Evolutionary conservation across 306 rosid genomes (phyloP), one percentile per base, ranked within the genome.

Genomic region (Amphicarpaea edgeworthii): DNA sequence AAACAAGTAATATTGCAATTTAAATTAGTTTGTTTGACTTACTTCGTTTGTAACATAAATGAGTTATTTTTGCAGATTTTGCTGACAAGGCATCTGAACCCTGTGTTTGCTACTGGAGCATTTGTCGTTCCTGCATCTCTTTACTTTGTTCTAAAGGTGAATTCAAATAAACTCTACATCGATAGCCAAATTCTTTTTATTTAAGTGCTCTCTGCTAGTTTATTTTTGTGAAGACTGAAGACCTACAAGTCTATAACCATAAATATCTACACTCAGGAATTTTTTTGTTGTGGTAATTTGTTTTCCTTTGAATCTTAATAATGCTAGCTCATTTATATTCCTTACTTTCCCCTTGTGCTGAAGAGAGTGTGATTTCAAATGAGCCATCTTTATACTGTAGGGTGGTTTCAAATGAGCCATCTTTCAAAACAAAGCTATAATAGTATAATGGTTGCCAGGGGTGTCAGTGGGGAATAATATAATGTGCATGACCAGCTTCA

Each of bases 61-160:
- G 76, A 57, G 57, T 81, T 15, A 76, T 73, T 46, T 77, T 65
- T 90, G 92, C 93, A 96, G 99, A 79, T 92, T 84, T 81, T 92
- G 82, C 88, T 95, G 64, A 83, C 89, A 24, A 78, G 90, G 82
- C 75, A 82, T 86, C 83, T 92, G 80, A 81, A 81, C 74, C 97
- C 92, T 2, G 71, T 82, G 70, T 87, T 90, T 84, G 97, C 98
- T 34, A 86, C 96, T 70, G 99, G 97, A 83, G 99, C 97, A 77
- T 86, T 96, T 68, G 20, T 90, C 47, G 70, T 96, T 82, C 99
- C 99, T 20, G 73, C 96, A 80, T 96, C 99, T 10, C 20, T 85
- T 47, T 92, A 96, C 97, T 89, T 96, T 82, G 38, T 88, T 53
- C 80, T 89, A 79, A 96, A 96, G 99, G 99, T 95, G 75, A 79